Evolutionary conservation across 2,329 filamentous ascomycete species (phyloP), one percentile per base, ranked within the genome.

Genomic region (Aspergillus felis): DNA sequence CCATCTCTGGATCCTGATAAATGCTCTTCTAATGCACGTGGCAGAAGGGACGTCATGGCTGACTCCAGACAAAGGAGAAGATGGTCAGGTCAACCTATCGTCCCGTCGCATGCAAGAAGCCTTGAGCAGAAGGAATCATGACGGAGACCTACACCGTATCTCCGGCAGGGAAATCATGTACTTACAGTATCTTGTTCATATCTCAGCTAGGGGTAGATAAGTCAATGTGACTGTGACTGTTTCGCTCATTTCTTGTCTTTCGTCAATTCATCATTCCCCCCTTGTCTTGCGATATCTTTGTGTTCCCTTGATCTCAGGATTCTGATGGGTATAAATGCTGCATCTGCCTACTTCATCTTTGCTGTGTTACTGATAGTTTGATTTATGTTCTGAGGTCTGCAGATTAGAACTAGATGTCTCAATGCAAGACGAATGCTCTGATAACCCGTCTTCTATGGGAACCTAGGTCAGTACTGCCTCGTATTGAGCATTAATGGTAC

Each of bases 391-490:
- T 38, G 32, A 38, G 6, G 32, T 17, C 14, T 38, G 32, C 32
- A 38, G 32, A 17, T 17, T 46, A 20, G n/a, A 9, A 46, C n/a
- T 10, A 22, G 20, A 27, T 50, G 64, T 54, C 65, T 49, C 55
- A 52, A 53, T 51, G 56, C 48, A 61, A 57, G 24, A 55, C 65
- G 10, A 63, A 63, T 50, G 58, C 61, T 42, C 61, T 69, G 38
- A 54, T 73, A 53, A 67, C 68, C 32, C 64, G 69, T 51, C 59
- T 73, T 25, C 60, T 64, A 41, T 73, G 70, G 69, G 70, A 72
- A 59, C 66, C 68, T 29, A 68, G 64, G 71, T 73, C 27, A 63
- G 70, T 70, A 5, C 32, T 53, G 20, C 42, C 24, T 27, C 25
- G 24, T 44, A 47, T 47, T 38, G 32, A 38, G 14, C 32, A 12